phyloP scores from a whole-genome alignment of 2,329 filamentous ascomycete species.

The Rasamsonia emersonii region DNA sequence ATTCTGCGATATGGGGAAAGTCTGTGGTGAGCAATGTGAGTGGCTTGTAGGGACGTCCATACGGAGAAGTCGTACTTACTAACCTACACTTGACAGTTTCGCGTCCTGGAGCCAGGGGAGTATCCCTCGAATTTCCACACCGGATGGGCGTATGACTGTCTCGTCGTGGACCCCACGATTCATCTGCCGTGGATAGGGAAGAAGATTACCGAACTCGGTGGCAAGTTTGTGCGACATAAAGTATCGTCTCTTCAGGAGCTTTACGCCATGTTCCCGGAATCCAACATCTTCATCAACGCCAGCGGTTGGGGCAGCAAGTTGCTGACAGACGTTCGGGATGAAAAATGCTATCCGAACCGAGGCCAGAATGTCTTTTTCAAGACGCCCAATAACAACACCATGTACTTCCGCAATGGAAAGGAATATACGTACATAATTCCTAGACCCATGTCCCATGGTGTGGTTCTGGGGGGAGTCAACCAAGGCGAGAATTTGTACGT shows the following conservation, averaged over 20 bases:
- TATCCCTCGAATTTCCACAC: slow-evolving; percentile 25
- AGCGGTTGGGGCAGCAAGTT: slow-evolving; percentile 28
- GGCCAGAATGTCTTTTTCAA: slow-evolving; percentile 30
- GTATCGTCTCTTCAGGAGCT: slow-evolving; percentile 26
- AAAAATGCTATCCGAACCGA: slow-evolving; percentile 27
- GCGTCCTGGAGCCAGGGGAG: slow-evolving; percentile 21
- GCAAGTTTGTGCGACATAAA: slow-evolving; percentile 24
- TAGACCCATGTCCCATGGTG: slow-evolving; percentile 23
- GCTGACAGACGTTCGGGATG: slow-evolving; percentile 26
- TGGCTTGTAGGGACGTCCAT: neutral
- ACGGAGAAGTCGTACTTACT: neutral
- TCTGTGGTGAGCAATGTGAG: slow-evolving; percentile 24
- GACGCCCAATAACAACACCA: slow-evolving; percentile 20
- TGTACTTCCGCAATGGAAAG: slow-evolving; percentile 29
- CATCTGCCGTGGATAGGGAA: slow-evolving; percentile 28
- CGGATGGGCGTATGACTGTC: slow-evolving; percentile 28
- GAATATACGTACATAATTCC: slow-evolving; percentile 34
- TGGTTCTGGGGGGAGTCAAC: slow-evolving; percentile 29
- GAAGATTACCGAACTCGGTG: slow-evolving; percentile 22
- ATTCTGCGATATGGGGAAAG: slow-evolving; percentile 28
- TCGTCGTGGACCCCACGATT: slow-evolving; percentile 29
- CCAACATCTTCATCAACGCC: slow-evolving; percentile 30
- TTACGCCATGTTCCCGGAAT: slow-evolving; percentile 27
- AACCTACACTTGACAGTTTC: slow-evolving; percentile 18
- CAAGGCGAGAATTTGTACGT: slow-evolving; percentile 24